Evolutionary conservation across 2,329 filamentous ascomycete genomes (phyloP).

Genomic region (Cytospora piceicola): DNA sequence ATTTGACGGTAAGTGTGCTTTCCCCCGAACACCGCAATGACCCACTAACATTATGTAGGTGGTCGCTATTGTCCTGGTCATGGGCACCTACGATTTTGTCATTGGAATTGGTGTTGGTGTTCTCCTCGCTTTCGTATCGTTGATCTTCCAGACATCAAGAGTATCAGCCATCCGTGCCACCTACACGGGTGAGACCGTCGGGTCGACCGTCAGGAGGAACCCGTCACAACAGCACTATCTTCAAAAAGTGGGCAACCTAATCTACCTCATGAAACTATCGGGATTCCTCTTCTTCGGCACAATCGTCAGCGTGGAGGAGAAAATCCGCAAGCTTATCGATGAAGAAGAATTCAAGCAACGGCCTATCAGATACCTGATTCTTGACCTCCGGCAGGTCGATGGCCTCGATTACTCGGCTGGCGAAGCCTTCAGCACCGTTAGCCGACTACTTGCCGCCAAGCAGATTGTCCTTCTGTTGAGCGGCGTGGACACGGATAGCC

Average conservation of each 20-base stretch:
- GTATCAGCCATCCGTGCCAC: constrained; percentile 86
- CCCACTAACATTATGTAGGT: constrained; percentile 54
- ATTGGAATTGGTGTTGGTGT: constrained; percentile 92
- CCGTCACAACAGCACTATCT: constrained; percentile 87
- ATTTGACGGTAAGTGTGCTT: constrained; percentile 69
- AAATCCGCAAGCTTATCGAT: constrained; percentile 79
- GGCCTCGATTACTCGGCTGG: constrained; percentile 96
- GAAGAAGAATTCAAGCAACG: constrained; percentile 77
- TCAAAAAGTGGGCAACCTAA: constrained; percentile 82
- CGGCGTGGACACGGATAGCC: constrained; percentile 74
- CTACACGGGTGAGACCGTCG: constrained; percentile 87
- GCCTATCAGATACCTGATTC: constrained; percentile 85
- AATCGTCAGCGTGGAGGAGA: constrained; percentile 91
- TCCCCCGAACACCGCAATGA: neutral
- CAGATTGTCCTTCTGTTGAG: constrained; percentile 82
- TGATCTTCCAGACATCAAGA: constrained; percentile 88
- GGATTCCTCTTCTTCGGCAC: constrained; percentile 99
- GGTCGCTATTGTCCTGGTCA: constrained; percentile 86
- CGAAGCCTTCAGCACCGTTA: constrained; percentile 92
- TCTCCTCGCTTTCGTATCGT: constrained; percentile 84
- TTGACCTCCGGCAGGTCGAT: constrained; percentile 87
- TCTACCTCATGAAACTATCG: constrained; percentile 86
- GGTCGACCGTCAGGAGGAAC: constrained; percentile 90
- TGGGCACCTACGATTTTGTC: constrained; percentile 97
- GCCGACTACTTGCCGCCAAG: constrained; percentile 76